Evolutionary conservation across 176 grass and related monocot genomes (phyloP), one percentile per base, ranked within the genome.

Genomic region (Carex cristatella): DNA sequence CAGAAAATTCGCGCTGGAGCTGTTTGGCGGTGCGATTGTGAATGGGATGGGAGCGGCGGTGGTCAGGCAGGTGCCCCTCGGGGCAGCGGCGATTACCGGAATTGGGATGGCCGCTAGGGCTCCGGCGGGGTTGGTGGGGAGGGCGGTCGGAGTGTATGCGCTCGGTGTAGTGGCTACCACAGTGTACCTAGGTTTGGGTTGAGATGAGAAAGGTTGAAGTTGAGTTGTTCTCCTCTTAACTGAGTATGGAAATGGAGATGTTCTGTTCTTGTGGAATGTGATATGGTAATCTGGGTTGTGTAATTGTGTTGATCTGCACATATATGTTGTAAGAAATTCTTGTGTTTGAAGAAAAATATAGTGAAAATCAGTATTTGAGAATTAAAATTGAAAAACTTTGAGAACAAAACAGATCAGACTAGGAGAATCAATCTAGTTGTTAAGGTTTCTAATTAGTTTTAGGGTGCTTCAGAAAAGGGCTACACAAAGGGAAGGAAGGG

Each of bases 181-280:
- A 11, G 85, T 99, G 76, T 95, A 92, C 83, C 85, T 95, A 54
- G 78, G 88, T 88, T 77, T 95, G 83, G 91, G 89, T 57, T 93
- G 86, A 84, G 32, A 54, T 38, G 51, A 55, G 15, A 46, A 9
- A 65, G 23, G 11, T 32, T 30, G 1, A 61, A 38, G 49, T 38
- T 27, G 79, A 28, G 18, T 2, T 27, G 81, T 65, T 80, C 3
- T 61, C 15, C 42, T 54, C 72, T 23, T 23, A 5, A 51, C 16
- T 90, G 12, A 18, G 44, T 38, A 2, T 19, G 33, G 51, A 48
- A 83, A 61, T 74, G 85, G 80, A 84, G 69, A 62, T 53, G 11
- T 59, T 35, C 63, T 15, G 10, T 53, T 14, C 3, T 40, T 0
- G 40, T 4, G 15, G 53, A 69, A 59, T 37, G 72, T 53, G 70